Evolutionary conservation across 208 protist species (phyloP), one percentile per base, ranked within the genome.

Genomic region (Phytomonas sp.): DNA sequence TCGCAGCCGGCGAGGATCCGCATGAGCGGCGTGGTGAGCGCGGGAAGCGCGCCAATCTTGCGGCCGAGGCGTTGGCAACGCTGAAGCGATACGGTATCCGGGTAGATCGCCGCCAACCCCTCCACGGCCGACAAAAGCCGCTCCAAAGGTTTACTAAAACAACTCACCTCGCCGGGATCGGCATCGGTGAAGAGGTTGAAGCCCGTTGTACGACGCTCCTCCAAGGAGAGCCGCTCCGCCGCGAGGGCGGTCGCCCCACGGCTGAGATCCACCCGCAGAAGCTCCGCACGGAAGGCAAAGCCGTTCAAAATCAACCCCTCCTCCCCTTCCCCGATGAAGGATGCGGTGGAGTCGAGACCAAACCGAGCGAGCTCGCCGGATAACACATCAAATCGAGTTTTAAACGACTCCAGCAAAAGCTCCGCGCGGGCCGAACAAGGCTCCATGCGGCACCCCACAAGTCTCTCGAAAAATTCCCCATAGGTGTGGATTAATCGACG

Each of bases 1-100:
- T 99, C 98, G 32, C 97, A 88, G 30, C 97, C 98, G 0, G 87
- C 70, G 80, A 99, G 85, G 33, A 98, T 75, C 73, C 97, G 94
- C 82, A 97, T 97, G 56, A 98, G 73, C n/a, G 94, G 94, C 26
- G 92, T 83, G 65, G 77, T 83, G 80, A 96, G 72, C 60, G 81
- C 72, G 8, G 95, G 87, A 43, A 98, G 96, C 11, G 70, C 56
- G 8, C 98, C 84, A 32, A 99, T 82, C 65, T 92, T 83, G 13
- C 78, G 62, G 29, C 78, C 85, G 6, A 99, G 78, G 59, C 85
- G 83, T 46, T 86, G 68, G 67, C 97, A 82, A 0, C 89, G 79
- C 32, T 87, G 82, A 66, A 99, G 77, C 20, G 91, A 85, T 0
- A 93, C 84, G 32, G 98, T 94, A 33, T 98, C 98, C 0, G 97